Base-by-base conservation (phyloP, 345 rosid genomes). In the Balakata baccata region DNA sequence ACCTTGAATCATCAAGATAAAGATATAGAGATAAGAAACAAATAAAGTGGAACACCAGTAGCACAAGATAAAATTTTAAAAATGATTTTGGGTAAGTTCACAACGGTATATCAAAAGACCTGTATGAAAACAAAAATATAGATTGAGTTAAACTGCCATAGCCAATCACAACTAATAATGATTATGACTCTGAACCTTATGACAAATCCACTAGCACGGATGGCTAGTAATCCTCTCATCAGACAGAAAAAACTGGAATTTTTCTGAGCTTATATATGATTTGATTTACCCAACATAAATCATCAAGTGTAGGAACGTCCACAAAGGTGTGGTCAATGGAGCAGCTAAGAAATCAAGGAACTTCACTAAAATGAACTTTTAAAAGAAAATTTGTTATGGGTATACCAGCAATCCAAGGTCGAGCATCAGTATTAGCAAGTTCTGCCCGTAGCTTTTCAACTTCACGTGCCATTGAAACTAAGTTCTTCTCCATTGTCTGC, bases 401-500 rank as follows among this genome's bases (percentile, higher is more conserved):
- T 81, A 68, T 87, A 95, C 98, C 92, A 79, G 86, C 81, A 74
- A 77, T 86, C 96, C 92, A 89, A 34, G 89, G 77, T 77, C 96
- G 89, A 75, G 85, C 76, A 82, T 87, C 92, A 75, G 81, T 75
- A 75, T 78, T 83, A 47, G 90, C 75, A 64, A 89, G 89, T 77
- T 92, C 98, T 64, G 97, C 98, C 20, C 94, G 88, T 66, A 92
- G 85, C 84, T 89, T 92, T 80, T 95, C 99, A 75, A 95, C 97
- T 81, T 95, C 99, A 13, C 99, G 96, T 8, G 99, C 99, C 99
- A 95, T 89, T 61, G 97, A 88, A 79, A 92, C 89, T 92, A 92
- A 75, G 78, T 84, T 91, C 86, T 89, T 95, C 85, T 95, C 99
- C 96, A 92, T 92, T 71, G 85, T 85, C 78, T 91, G 98, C 79